Conservation (phyloP, 495 filamentous ascomycete genomes). For the Talaromyces proteolyticus region DNA sequence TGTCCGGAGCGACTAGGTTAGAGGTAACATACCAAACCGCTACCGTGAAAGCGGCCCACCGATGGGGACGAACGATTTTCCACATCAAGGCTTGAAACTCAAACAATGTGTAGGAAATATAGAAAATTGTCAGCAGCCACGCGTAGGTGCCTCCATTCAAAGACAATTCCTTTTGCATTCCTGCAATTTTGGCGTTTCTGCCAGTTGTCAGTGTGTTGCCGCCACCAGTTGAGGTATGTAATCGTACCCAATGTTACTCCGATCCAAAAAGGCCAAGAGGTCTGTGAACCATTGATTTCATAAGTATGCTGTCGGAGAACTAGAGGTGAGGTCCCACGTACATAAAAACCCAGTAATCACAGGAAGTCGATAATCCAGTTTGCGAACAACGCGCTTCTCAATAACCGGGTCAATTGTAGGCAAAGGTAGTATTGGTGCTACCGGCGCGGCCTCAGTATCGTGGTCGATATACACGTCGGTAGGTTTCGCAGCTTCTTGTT, state of each 20-base stretch:
- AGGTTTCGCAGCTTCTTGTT: background rate
- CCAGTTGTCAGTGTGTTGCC: conserved; percentile 6
- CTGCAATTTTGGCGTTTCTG: conserved; percentile 62
- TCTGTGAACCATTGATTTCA: conserved; percentile 34
- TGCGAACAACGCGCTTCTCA: conserved; percentile 52
- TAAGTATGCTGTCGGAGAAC: background rate
- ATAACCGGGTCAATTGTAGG: conserved; percentile 41
- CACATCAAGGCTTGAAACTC: conserved; percentile 68
- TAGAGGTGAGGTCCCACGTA: conserved; percentile 17
- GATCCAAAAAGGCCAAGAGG: conserved; percentile 60
- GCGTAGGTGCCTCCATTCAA: conserved; percentile 48
- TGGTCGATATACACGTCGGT: background rate
- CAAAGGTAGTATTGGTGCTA: background rate
- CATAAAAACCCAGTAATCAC: conserved; percentile 48
- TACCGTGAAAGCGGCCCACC: conserved; percentile 42
- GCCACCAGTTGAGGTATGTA: background rate
- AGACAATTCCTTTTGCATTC: conserved; percentile 47
- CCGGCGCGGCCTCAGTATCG: background rate
- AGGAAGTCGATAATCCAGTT: conserved; percentile 50
- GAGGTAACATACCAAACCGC: conserved; percentile 45
- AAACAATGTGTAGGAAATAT: conserved; percentile 57
- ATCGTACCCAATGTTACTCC: conserved; percentile 57
- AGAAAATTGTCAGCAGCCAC: conserved; percentile 79
- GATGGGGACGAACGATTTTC: conserved; percentile 57
- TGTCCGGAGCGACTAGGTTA: too few species aligned